Evolutionary conservation across 441 rosid species (phyloP), one percentile per base, ranked within the genome.

Genomic region (Croton laevigatus): DNA sequence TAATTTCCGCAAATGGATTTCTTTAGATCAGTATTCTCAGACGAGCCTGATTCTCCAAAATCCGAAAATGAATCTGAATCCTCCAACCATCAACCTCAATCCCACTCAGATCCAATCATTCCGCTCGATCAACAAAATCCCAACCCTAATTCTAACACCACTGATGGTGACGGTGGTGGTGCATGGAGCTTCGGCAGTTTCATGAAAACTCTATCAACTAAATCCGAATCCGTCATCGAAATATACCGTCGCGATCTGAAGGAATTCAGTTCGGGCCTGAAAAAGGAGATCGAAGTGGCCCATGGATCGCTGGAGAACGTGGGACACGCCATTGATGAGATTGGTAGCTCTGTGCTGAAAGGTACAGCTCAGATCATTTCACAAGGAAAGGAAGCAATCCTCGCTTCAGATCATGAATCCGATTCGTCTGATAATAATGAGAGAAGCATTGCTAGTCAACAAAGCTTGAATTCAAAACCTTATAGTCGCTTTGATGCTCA

Each of bases 261-360:
- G 78, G 99, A 95, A 73, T 93, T 95, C 73, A 85, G 92, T 10
- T 76, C 93, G 49, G 99, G 97, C 27, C 70, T 95, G n/a, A 84
- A 80, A 81, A 95, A 91, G 69, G 99, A 95, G 87, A 84, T 93
- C 73, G 90, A 89, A 71, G 98, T 88, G n/a, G 98, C 93, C 7
- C 99, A 93, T 46, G 96, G 97, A 54, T 94, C 98, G 37, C 76
- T 94, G 9, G 98, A 79, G 54, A 84, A 77, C 10, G 91, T 91
- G 4, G 83, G 94, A 13, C 85, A 81, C 32, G 83, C 83, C 54
- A 83, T 95, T 70, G 97, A 93, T 74, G 98, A 87, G 48, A 71
- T 92, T 53, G 96, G 99, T 0, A 86, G 71, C 62, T 71, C 91
- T 12, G 93, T 95, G 22, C 42, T 91, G 38, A 89, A 91, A 71